Evolutionary conservation across 179 eudicot genomes (phyloP), one percentile per base, ranked within the genome.

Genomic region (Monotropa hypopitys): DNA sequence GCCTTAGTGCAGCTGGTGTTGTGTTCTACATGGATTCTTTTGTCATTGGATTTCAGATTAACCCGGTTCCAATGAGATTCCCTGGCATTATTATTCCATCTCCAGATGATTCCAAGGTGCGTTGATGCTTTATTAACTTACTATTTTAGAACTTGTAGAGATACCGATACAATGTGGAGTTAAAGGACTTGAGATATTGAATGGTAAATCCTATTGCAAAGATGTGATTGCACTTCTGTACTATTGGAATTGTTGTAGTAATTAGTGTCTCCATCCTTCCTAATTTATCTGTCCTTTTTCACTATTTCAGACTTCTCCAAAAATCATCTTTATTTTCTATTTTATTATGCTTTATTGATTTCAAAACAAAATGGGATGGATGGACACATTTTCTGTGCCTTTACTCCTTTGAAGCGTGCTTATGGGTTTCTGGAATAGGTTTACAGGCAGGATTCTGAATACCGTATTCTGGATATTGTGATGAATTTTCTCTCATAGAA

Each of bases 1-100:
- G 94, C 78, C 91, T 91, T 53, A 90, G 94, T 84, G 99, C 99
- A 26, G 94, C 88, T 70, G 99, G 99, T 45, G 87, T 91, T 74
- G 94, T 96, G 28, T 96, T 96, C 82, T 91, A 87, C 84, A 78
- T 96, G 97, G 99, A 96, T 83, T 97, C 99, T 80, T 96, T 94
- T 80, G 96, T 94, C 57, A 86, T 96, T 42, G 99, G 98, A 77
- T 94, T 90, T 87, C 99, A 96, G 89, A 86, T 96, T 66, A 96
- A 96, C 80, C 99, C 99, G 23, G 83, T 90, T 80, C 99, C 99
- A 32, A 94, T 96, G 98, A 86, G 83, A 70, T 82, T 89, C 63
- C 97, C 99, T 21, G 97, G 99, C 72, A 89, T 96, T 66, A 89
- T 96, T 76, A 86, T 96, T 75, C 92, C 98, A 47, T 86, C 99